Evolutionary conservation across 2,329 filamentous ascomycete species (phyloP).

Genomic region (Fusarium cicatricum): DNA sequence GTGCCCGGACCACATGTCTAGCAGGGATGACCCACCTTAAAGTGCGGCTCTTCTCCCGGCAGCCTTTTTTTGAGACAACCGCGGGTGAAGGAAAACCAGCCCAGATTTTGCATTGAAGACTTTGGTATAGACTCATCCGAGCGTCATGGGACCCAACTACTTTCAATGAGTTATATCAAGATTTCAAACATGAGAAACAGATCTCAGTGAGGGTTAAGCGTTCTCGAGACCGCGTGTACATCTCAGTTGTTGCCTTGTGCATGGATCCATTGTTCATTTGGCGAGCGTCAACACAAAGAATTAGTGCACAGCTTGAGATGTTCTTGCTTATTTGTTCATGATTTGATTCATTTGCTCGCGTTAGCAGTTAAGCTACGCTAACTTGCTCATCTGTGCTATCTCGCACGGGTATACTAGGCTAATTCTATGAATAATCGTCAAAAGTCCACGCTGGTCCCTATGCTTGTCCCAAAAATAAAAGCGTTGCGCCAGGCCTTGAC

Average conservation of each 20-base stretch:
- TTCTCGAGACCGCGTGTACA: no score
- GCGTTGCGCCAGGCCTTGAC: slow-evolving; percentile 23
- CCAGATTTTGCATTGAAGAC: no score
- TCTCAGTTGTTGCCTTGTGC: no score
- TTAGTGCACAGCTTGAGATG: neutral
- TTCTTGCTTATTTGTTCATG: slow-evolving; percentile 3
- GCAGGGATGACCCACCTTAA: slow-evolving; percentile 37
- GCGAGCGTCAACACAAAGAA: no score
- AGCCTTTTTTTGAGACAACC: no score
- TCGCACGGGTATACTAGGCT: slow-evolving; percentile 38
- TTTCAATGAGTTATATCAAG: no score
- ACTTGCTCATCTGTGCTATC: slow-evolving; percentile 20
- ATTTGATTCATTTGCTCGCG: neutral
- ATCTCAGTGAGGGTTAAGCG: no score
- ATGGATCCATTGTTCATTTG: no score
- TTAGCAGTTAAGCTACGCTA: slow-evolving; percentile 19
- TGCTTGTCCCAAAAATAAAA: slow-evolving; percentile 17
- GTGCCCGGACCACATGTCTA: slow-evolving; percentile 44
- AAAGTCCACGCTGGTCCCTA: slow-evolving; percentile 22
- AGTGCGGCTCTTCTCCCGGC: slow-evolving; percentile 31
- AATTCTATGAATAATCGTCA: slow-evolving; percentile 25
- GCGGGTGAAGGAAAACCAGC: no score
- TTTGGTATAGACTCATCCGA: no score
- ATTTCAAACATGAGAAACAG: no score
- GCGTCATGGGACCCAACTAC: no score